Conservation (phyloP, 495 filamentous ascomycete species). For the Aspergillus incahuasiensis region DNA sequence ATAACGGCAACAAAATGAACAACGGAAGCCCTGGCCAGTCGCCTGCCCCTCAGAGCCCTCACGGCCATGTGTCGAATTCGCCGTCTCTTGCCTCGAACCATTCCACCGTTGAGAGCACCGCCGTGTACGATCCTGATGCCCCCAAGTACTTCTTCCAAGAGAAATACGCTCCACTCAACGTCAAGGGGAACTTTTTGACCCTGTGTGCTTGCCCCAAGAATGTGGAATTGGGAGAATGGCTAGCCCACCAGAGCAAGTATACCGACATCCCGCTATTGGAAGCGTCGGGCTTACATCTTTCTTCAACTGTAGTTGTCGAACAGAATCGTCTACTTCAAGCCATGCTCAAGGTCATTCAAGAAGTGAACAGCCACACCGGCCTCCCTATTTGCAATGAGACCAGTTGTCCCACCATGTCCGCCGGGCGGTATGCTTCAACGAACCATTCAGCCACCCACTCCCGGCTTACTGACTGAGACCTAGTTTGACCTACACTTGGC, state of each 20-base stretch:
- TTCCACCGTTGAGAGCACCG: slow-evolving; percentile 42
- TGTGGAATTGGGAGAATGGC: slow-evolving; percentile 88
- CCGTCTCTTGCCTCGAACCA: slow-evolving; percentile 50
- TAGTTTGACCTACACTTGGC: slow-evolving; percentile 91
- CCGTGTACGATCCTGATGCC: slow-evolving; percentile 51
- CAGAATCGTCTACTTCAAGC: slow-evolving; percentile 82
- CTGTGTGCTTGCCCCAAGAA: slow-evolving; percentile 83
- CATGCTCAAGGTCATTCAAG: slow-evolving; percentile 77
- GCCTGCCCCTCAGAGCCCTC: slow-evolving; percentile 39
- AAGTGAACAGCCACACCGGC: slow-evolving; percentile 65
- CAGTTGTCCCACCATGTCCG: slow-evolving; percentile 86
- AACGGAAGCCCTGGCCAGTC: slow-evolving; percentile 45
- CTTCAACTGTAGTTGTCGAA: slow-evolving; percentile 63
- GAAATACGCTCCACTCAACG: slow-evolving; percentile 76
- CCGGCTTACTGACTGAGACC: background rate
- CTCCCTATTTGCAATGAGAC: slow-evolving; percentile 73
- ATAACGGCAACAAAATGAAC: slow-evolving; percentile 41
- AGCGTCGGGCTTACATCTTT: slow-evolving; percentile 17
- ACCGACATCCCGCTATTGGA: background rate
- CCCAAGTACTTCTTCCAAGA: slow-evolving; percentile 71
- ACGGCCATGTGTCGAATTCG: slow-evolving; percentile 54
- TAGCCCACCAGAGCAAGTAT: slow-evolving; percentile 81
- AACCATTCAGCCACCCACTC: background rate
- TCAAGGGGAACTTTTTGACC: slow-evolving; percentile 95
- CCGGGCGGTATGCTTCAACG: slow-evolving; percentile 65